Percentiles rank a stretch among this genome's conserved stretches.
phyloP scores from a whole-genome alignment of 169 alveolate genomes.

The Cryptosporidium muris region DNA sequence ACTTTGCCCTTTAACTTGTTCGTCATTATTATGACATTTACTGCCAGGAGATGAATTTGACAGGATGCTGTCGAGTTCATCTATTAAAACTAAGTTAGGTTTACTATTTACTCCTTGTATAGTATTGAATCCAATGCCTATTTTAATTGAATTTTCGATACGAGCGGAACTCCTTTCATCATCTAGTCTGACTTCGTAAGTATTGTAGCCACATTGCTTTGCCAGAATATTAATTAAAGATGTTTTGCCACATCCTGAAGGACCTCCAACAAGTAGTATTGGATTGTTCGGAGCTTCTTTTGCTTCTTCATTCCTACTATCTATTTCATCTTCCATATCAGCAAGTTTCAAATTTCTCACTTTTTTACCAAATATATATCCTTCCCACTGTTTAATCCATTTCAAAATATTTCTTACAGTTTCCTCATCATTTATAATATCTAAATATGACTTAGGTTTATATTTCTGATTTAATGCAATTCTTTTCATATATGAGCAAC shows the following conservation, averaged over 20 bases:
- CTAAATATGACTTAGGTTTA: constrained; percentile 75
- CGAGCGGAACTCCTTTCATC: constrained; percentile 79
- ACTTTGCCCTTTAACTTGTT: not conserved
- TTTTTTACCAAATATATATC: constrained; percentile 69
- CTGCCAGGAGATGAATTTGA: constrained; percentile 19
- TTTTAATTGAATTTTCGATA: constrained; percentile 75
- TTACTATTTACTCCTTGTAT: constrained; percentile 69
- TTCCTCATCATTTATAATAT: constrained; percentile 79
- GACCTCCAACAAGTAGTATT: constrained; percentile 79
- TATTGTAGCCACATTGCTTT: constrained; percentile 80
- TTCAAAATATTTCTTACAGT: constrained; percentile 79
- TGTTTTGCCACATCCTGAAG: constrained; percentile 84
- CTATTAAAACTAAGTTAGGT: constrained; percentile 81
- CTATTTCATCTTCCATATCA: not conserved
- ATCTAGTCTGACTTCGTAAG: constrained; percentile 75
- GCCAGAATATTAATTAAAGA: constrained; percentile 79
- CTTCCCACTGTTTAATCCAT: constrained; percentile 86
- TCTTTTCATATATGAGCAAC: not conserved
- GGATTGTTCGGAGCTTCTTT: constrained; percentile 27
- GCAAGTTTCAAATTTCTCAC: not conserved
- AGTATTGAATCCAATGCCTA: constrained; percentile 71
- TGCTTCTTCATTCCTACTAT: not conserved
- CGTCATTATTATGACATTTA: not conserved
- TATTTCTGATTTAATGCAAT: constrained; percentile 69
- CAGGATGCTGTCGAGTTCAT: constrained; percentile 81